phyloP scores from a whole-genome alignment of 2,329 filamentous ascomycete genomes.

The Penicillium sp. region DNA sequence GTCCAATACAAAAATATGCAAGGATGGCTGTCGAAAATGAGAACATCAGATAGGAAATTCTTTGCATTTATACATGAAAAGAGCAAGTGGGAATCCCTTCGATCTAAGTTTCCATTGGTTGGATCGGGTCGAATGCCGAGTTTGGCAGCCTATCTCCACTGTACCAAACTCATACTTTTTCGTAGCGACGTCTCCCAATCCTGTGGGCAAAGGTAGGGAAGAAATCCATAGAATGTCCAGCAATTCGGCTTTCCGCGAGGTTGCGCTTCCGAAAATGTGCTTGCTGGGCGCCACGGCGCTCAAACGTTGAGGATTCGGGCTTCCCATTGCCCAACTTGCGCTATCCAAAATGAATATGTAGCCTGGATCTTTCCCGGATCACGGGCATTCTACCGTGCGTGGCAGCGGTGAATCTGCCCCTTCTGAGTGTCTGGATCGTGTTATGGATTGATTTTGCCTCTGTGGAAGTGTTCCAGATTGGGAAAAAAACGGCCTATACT shows the following conservation, averaged over 20 bases:
- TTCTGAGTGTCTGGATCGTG: not conserved
- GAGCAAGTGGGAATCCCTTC: not conserved
- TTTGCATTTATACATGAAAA: constrained; percentile 4
- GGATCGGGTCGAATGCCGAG: constrained; percentile 15
- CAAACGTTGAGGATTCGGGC: not conserved
- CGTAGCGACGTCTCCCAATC: no score
- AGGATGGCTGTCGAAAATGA: not conserved
- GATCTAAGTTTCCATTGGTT: constrained; percentile 14
- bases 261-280: not conserved
- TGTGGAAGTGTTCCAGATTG: no score
- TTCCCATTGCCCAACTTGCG: not conserved
- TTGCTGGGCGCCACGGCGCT: no score
- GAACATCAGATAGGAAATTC: not conserved
- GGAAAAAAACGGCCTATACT: no score
- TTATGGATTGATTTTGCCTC: not conserved
- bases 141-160: not conserved
- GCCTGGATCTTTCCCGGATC: not conserved
- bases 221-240: not conserved
- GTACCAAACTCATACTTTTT: not conserved
- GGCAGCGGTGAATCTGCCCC: no score
- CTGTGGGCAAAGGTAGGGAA: not conserved
- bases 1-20: not conserved
- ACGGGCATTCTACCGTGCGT: not conserved
- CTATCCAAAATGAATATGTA: not conserved
- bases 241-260: not conserved